Percentiles rank a stretch among this genome's conserved stretches.
phyloP scores from a whole-genome alignment of 768 basidiomycete genomes.

The Suillus weaverae region DNA sequence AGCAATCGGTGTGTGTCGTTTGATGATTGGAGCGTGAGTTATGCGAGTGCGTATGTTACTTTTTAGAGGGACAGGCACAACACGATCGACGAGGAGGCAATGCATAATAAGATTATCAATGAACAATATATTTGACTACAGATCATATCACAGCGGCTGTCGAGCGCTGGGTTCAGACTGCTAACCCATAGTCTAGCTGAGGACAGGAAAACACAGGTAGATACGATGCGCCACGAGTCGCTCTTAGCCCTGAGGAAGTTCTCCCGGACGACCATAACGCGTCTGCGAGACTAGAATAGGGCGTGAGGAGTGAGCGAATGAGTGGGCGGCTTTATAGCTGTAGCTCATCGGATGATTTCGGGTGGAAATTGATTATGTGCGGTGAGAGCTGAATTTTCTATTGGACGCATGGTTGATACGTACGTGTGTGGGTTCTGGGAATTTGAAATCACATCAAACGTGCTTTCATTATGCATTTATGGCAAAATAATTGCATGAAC shows the following conservation, averaged over 20 bases:
- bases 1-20: conserved; percentile 72
- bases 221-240: conserved; percentile 3
- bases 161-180: not conserved
- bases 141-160: not conserved
- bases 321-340: not conserved
- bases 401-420: conserved; percentile 6
- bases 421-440: not conserved
- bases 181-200: conserved; percentile 2
- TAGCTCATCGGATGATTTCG: conserved; percentile 1
- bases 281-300: conserved; percentile 27
- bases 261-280: conserved; percentile 17
- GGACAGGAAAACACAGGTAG: not conserved
- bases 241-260: conserved; percentile 31
- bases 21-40: conserved; percentile 90
- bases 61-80: conserved; percentile 30
- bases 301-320: not conserved
- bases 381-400: conserved; percentile 6
- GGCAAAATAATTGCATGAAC: conserved; percentile 5
- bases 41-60: conserved; percentile 85
- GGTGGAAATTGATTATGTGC: not conserved
- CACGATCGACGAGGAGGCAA: not conserved
- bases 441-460: conserved; percentile 10
- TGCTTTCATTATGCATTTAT: not conserved
- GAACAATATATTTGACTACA: not conserved
- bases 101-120: not conserved